Base-by-base conservation (phyloP, 2,329 filamentous ascomycete genomes). In the Fusarium sp. region DNA sequence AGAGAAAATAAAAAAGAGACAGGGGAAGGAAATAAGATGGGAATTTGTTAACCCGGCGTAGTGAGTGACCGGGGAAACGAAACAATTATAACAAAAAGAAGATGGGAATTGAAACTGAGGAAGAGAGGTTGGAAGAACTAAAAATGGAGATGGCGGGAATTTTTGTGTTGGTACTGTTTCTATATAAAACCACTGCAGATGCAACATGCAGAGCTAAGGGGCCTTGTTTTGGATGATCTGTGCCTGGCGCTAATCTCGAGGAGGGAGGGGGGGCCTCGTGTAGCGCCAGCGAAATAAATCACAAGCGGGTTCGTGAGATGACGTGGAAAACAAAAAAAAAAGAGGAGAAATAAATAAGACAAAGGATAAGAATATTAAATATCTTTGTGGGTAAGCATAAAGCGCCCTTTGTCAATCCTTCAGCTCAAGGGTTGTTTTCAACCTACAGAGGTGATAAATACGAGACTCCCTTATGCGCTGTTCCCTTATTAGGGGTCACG, bases 41-140 rank as follows among this genome's bases (percentile, higher is more conserved):
- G 57, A 39, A 63, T 44, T 60, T 50, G 55, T 68, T 73, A 68
- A 57, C 59, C 67, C 73, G 72, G 74, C 78, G 62, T 79, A 79
- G 73, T 71, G 75, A 80, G 72, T 74, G 78, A 79, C 76, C 70
- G 72, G 58, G 56, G 48, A 71, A 52, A 66, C 48, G 42, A 61
- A 36, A 50, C 62, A 67, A 61, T 61, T 54, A 48, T 45, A 45
- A 45, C 5, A 28, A 20, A 28, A 34, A 51, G 18, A 39, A 34
- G 36, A 65, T 26, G 44, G 32, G 34, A 54, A 38, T 54, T 38
- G 30, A 62, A 62, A 44, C 44, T 36, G 30, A 54, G 62, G n/a
- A 62, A 56, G 64, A 62, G 48, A 34, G 62, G 60, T 58, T 66
- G 71, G 62, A 44, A 44, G 52, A 38, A 24, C 44, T 66, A 56